Percentiles rank a stretch among this genome's conserved stretches.
phyloP scores from a whole-genome alignment of 805 yeast genomes.

The Metschnikowia borealis region DNA sequence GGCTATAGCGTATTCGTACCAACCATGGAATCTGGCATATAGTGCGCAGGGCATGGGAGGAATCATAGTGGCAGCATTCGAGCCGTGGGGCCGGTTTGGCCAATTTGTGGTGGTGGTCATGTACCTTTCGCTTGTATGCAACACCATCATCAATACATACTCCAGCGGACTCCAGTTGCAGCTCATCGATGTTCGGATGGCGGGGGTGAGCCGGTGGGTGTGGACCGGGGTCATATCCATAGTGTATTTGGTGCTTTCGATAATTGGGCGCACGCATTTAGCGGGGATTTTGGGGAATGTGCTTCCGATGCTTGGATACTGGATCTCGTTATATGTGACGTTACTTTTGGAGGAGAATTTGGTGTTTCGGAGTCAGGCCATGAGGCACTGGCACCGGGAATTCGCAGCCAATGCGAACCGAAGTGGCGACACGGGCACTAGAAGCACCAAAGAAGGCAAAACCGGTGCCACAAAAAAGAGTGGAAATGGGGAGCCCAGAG shows the following conservation, averaged over 20 bases:
- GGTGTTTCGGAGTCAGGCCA: conserved; percentile 6
- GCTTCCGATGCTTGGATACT: conserved; percentile 17
- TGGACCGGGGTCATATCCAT: conserved; percentile 13
- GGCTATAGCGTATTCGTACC: conserved; percentile 27
- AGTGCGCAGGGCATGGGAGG: conserved; percentile 31
- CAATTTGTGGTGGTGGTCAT: conserved; percentile 29
- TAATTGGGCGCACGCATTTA: conserved; percentile 12
- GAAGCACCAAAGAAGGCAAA: too few species aligned
- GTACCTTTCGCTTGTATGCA: conserved; percentile 31
- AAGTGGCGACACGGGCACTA: too few species aligned
- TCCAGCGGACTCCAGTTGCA: conserved; percentile 35
- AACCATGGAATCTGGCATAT: conserved; percentile 32
- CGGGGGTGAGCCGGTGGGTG: conserved; percentile 13
- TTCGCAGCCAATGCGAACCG: neutral
- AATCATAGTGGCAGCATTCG: conserved; percentile 26
- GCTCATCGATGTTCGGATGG: conserved; percentile 24
- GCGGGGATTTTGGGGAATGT: conserved; percentile 13
- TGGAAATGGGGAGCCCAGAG: too few species aligned
- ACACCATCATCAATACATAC: conserved; percentile 36
- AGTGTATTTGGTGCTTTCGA: conserved; percentile 12
- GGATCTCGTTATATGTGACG: conserved; percentile 16
- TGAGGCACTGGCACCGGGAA: conserved; percentile 5
- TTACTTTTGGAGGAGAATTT: conserved; percentile 15
- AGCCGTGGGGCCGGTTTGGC: conserved; percentile 37
- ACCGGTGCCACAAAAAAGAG: too few species aligned